A percentile compares a stretch with the other conserved stretches of the same genome.
These are phyloP conservation scores for Secale cereale DNA, from an alignment of 176 grass and related monocot genomes.

Conservation along the genomic window DNA sequence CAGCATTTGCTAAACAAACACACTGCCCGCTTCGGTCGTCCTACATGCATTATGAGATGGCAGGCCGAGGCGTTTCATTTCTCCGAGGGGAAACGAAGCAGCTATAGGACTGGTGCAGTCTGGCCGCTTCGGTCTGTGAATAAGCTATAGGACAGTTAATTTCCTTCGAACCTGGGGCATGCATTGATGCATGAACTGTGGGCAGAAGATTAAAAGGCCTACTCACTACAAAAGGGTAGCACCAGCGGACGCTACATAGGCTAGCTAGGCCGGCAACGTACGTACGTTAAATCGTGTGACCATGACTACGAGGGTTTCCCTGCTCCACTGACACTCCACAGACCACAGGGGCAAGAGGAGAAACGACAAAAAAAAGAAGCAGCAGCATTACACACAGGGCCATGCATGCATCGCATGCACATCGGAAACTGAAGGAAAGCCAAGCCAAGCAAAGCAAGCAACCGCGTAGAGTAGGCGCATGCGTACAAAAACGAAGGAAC, in stretches of 20 bases:
- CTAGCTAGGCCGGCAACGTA: neutral
- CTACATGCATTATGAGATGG: neutral
- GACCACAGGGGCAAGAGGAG: neutral
- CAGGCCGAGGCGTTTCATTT: neutral
- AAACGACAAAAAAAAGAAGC: no score
- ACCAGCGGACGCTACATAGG: conserved; percentile 22
- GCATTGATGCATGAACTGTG: neutral
- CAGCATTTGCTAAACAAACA: neutral
- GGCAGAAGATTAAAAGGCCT: conserved; percentile 36
- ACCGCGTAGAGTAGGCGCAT: neutral
- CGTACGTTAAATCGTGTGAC: conserved; percentile 41
- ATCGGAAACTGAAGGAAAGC: neutral
- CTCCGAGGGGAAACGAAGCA: neutral
- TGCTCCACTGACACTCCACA: neutral
- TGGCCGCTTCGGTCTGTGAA: conserved; percentile 22
- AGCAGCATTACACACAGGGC: neutral
- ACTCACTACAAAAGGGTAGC: conserved; percentile 47
- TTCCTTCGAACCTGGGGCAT: conserved; percentile 23
- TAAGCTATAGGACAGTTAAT: neutral
- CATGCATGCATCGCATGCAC: neutral
- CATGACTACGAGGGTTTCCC: conserved; percentile 24
- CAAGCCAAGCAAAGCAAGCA: neutral
- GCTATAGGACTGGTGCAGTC: conserved; percentile 24
- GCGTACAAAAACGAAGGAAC: neutral
- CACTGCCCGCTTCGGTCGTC: neutral